Base-by-base conservation (phyloP, 306 rosid species). In the Vigna angularis region DNA sequence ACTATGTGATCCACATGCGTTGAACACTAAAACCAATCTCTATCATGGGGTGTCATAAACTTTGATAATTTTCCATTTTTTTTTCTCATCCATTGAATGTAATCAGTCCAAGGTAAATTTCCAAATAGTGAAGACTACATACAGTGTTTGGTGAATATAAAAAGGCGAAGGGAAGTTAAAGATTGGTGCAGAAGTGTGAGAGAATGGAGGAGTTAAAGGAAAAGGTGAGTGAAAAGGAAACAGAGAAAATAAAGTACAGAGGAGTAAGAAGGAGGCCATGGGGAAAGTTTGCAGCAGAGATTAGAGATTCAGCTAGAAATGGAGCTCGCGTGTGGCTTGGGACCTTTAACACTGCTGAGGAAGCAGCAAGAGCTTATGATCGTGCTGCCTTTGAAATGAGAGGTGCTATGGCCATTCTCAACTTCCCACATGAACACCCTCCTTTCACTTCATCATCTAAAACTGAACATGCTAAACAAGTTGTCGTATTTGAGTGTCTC, bases 281-380 rank as follows among this genome's bases (percentile, higher is more conserved):
- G 88, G 88, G 88, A n/a, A 85, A 81, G 11, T 85, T 55, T 45
- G 88, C 88, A 0, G 85, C 88, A 0, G 86, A 81, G 81, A 81
- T 85, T 73, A 36, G 88, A 34, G 81, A 81, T 16, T 81, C 88
- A 5, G 8, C 72, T 32, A 50, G 84, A 47, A 84, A 84, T 3
- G 91, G 90, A 0, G 86, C 83, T 14, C 70, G 97, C 14, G 24
- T 92, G 59, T 92, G 97, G 95, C 93, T 90, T 6, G 97, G 97
- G 1, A 91, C 96, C 6, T 91, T 86, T 47, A 73, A 68, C 77
- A 89, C 90, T 0, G 91, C 84, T 0, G 82, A 87, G 67, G 95
- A 88, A 58, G 95, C 91, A 7, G 93, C 93, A 4, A 82, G 96
- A 70, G 93, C 97, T 56, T 89, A 90, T 48, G 96, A 90, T 69